These are phyloP conservation scores for Fusarium chlamydosporum DNA, from an alignment of 2,329 filamentous ascomycete species.

Conservation along the genomic window DNA sequence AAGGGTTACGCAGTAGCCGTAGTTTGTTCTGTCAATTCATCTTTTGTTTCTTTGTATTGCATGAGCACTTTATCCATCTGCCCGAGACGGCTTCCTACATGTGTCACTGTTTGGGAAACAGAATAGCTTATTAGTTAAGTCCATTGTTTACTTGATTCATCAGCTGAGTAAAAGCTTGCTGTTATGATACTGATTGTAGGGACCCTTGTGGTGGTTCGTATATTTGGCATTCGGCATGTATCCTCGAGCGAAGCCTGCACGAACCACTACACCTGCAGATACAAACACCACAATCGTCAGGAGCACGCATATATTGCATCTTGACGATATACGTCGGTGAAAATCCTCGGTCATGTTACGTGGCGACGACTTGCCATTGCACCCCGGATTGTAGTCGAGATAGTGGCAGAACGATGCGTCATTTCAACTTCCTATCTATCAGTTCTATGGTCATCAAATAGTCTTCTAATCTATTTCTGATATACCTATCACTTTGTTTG, in stretches of 20 bases:
- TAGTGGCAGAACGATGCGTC: not conserved
- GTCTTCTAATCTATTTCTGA: not conserved
- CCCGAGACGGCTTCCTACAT: constrained; percentile 6
- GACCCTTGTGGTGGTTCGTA: no score
- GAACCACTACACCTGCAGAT: no score
- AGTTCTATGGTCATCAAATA: not conserved
- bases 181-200: not conserved
- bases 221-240: not conserved
- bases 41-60: not conserved
- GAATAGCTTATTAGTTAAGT: not conserved
- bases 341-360: not conserved
- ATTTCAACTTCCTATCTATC: not conserved
- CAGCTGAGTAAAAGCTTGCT: not conserved
- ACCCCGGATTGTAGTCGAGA: no score
- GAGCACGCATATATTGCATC: no score
- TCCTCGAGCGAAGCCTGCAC: not conserved
- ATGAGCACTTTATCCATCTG: not conserved
- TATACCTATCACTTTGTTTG: not conserved
- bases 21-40: not conserved
- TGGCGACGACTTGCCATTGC: not conserved
- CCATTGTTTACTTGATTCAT: not conserved
- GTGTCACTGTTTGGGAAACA: not conserved
- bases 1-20: constrained; percentile 6
- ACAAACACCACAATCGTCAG: not conserved
- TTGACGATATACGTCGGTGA: not conserved